Evolutionary conservation across 2,329 filamentous ascomycete genomes (phyloP), one percentile per base, ranked within the genome.

Genomic region (Hortaea werneckii): DNA sequence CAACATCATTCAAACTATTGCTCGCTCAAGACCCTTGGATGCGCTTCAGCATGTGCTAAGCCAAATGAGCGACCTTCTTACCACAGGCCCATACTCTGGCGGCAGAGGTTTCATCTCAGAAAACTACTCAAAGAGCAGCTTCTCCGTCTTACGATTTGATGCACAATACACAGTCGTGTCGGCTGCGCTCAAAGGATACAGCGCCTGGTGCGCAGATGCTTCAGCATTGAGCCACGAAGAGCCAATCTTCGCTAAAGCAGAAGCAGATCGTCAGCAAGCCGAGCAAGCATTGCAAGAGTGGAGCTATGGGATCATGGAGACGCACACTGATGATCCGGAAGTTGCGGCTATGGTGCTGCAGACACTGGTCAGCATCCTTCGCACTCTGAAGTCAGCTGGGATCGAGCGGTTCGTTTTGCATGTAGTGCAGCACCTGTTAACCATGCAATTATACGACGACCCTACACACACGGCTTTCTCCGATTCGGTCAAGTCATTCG

Each of bases 151-250:
- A 45, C 80, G 80, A 28, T 82, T 94, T 2, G 92, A 98, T 63
- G 85, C 88, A 0, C 85, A 95, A 54, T 90, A 90, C 55, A 87
- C 87, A 0, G 84, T 95, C 26, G 83, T 95, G 2, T 87, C 95
- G 61, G 83, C 88, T 27, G 84, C 87, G 1, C 69, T 96, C 29
- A 95, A 89, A 62, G 92, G 90, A 1, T 95, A 89, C 55, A 78
- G 82, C 53, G 89, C 87, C 61, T 95, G 87, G 86, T 75, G 56
- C 13, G 41, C 48, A 37, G 54, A 55, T 29, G 46, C 53, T 10
- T 41, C 49, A 9, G 47, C 61, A 61, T 68, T 54, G 60, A 35
- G 44, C 29, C 56, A 63, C 44, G 73, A 76, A 46, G 69, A 70
- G 44, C 74, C 78, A 5, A 42, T 59, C 4, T 54, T 57, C 54